phyloP scores from a whole-genome alignment of 768 basidiomycete genomes.

The Amanita pseudoporphyria region DNA sequence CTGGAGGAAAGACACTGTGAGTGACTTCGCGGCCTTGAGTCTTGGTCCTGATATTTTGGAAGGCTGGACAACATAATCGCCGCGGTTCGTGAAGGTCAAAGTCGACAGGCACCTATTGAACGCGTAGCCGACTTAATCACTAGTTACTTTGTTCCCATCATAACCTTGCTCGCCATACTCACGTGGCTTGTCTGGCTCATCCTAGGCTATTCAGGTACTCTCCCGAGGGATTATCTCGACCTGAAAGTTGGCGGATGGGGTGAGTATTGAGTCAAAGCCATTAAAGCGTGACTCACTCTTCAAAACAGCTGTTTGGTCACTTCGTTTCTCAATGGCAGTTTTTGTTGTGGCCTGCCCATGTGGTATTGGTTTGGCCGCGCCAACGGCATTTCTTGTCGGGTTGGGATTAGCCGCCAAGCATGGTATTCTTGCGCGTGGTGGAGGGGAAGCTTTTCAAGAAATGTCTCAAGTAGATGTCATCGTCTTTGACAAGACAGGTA shows the following conservation, averaged over 20 bases:
- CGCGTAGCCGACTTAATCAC: slow-evolving; percentile 68
- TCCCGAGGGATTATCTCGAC: slow-evolving; percentile 49
- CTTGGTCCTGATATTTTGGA: slow-evolving; percentile 1
- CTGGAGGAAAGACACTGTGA: slow-evolving; percentile 65
- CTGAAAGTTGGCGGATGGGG: slow-evolving; percentile 51
- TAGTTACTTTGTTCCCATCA: slow-evolving; percentile 69
- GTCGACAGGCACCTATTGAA: slow-evolving; percentile 69
- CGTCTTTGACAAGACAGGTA: slow-evolving; percentile 86
- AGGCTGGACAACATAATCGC: slow-evolving; percentile 70
- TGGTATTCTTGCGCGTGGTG: slow-evolving; percentile 76
- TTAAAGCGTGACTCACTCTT: not conserved
- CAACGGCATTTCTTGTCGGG: slow-evolving; percentile 78
- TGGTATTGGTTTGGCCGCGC: slow-evolving; percentile 79
- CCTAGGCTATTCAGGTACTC: slow-evolving; percentile 45
- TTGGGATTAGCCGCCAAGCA: slow-evolving; percentile 69
- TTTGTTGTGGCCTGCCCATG: slow-evolving; percentile 85
- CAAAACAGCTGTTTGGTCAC: slow-evolving; percentile 53
- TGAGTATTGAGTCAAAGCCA: slow-evolving; percentile 24
- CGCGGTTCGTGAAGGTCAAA: slow-evolving; percentile 69
- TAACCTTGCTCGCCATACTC: slow-evolving; percentile 62
- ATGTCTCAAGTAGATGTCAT: slow-evolving; percentile 64
- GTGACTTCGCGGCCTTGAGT: slow-evolving; percentile 11
- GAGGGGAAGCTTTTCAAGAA: slow-evolving; percentile 86
- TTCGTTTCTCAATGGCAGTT: slow-evolving; percentile 79
- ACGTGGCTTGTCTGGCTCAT: slow-evolving; percentile 70